These are phyloP conservation scores for Zostera marina DNA, from an alignment of 116 monocot genomes.

Conservation along the genomic window DNA sequence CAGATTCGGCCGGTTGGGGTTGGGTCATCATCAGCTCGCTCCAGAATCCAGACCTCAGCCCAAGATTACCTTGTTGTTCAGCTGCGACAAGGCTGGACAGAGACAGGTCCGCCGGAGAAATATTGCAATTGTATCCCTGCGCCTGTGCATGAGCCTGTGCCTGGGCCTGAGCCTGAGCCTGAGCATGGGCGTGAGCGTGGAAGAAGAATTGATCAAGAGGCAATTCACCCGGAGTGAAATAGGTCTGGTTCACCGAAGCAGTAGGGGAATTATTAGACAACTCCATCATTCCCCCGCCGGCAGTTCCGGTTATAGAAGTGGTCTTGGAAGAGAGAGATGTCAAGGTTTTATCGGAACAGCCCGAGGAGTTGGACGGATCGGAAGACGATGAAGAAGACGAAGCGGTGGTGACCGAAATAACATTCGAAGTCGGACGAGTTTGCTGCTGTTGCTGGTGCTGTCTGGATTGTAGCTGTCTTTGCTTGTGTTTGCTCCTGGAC, in stretches of 20 bases:
- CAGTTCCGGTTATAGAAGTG: slow-evolving; percentile 1
- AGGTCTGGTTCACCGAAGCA: slow-evolving; percentile 23
- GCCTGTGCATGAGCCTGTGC: neutral
- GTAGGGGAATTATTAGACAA: slow-evolving; percentile 12
- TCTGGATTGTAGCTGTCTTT: slow-evolving; percentile 22
- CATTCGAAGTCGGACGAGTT: neutral
- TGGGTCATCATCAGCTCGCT: neutral
- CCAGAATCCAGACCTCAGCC: neutral
- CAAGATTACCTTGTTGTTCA: slow-evolving; percentile 1
- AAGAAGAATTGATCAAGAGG: slow-evolving; percentile 12
- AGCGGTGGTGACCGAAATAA: neutral
- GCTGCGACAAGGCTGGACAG: slow-evolving; percentile 1
- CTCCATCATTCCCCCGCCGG: slow-evolving; percentile 8
- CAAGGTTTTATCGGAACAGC: slow-evolving; percentile 23
- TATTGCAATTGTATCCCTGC: neutral
- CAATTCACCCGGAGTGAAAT: slow-evolving; percentile 11
- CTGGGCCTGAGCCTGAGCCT: too few species aligned
- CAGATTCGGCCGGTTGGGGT: neutral
- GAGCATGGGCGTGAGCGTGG: too few species aligned
- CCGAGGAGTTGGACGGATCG: slow-evolving; percentile 13
- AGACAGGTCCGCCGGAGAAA: slow-evolving; percentile 15
- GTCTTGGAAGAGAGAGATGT: slow-evolving; percentile 1
- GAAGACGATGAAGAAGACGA: slow-evolving; percentile 29
- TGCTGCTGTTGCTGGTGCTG: neutral
- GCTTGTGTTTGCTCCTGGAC: slow-evolving; percentile 91